A percentile compares a stretch with the other conserved stretches of the same genome.
Conservation (phyloP, 345 rosid species). For the Citropsis articulata region DNA sequence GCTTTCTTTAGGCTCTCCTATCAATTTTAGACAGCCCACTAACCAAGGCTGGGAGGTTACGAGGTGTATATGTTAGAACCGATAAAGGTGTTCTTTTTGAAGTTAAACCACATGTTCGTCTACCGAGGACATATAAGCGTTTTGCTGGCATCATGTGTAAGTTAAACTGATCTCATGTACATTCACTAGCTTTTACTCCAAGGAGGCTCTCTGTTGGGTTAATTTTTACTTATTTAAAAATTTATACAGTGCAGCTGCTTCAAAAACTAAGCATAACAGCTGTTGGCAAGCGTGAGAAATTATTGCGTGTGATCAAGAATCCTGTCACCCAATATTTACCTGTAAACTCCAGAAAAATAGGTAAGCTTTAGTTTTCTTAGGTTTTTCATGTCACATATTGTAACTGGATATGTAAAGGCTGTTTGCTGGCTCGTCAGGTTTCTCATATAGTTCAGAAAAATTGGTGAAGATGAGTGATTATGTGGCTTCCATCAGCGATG, state of each 20-base stretch:
- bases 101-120: constrained; percentile 80
- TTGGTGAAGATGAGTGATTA: constrained; percentile 60
- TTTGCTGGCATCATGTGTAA: constrained; percentile 82
- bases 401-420: not conserved
- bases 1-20: constrained; percentile 58
- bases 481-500: constrained; percentile 46
- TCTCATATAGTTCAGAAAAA: constrained; percentile 79
- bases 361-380: constrained; percentile 28
- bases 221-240: not conserved
- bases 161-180: constrained; percentile 18
- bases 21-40: constrained; percentile 82
- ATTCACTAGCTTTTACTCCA: not conserved
- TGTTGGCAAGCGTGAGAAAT: constrained; percentile 74
- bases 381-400: not conserved
- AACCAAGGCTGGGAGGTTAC: constrained; percentile 81
- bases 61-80: constrained; percentile 75
- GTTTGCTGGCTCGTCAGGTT: constrained; percentile 45
- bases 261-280: constrained; percentile 80
- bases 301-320: constrained; percentile 70
- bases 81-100: constrained; percentile 86
- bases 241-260: constrained; percentile 73
- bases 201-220: not conserved
- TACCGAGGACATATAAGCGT: constrained; percentile 84
- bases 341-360: constrained; percentile 58
- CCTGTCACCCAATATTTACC: constrained; percentile 71